Base-by-base conservation (phyloP, 2,329 filamentous ascomycete species). In the Xylaria sp. region DNA sequence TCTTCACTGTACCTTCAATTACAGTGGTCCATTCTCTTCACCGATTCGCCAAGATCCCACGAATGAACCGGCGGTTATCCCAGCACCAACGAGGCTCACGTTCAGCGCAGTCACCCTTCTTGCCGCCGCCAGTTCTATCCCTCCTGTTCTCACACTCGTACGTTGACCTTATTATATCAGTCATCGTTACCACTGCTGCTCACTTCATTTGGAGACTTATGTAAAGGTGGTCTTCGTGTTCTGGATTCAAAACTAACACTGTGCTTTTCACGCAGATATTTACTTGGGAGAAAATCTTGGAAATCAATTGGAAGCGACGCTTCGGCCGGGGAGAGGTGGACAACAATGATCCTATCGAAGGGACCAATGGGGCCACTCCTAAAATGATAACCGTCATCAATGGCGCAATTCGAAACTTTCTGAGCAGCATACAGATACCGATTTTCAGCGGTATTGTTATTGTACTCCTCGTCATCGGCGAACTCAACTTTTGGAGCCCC, bases 221-320 rank as follows among this genome's bases (percentile, higher is more conserved):
- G 30, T 8, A 23, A 18, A 13, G 46, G n/a, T 4, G 3, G 48
- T 25, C 15, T 5, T 32, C 18, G 6, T 2, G 13, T 55, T 48
- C 25, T 59, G 3, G 18, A 20, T 10, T 55, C 12, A 18, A 1
- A 1, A 20, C 69, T 70, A 64, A 69, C 28, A 53, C 10, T 18
- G 15, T 30, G 4, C 36, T 45, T 15, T 12, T n/a, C 7, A 4
- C 15, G 23, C 18, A 70, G 69, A 70, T 71, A 43, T 88, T 85
- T 0, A 90, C 88, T 78, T 88, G 86, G 85, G 86, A 87, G 69
- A 90, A 89, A 72, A 90, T 91, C 4, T 76, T 90, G 1, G 84
- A 90, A 67, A 83, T 85, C 58, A 90, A 90, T 66, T 89, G 87
- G 86, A 86, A 82, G 69, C 80, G 77, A 46, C 78, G 79, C 0